Evolutionary conservation across 75 land plant genomes (phyloP).

Genomic region (Chamaecyparis obtusa): DNA sequence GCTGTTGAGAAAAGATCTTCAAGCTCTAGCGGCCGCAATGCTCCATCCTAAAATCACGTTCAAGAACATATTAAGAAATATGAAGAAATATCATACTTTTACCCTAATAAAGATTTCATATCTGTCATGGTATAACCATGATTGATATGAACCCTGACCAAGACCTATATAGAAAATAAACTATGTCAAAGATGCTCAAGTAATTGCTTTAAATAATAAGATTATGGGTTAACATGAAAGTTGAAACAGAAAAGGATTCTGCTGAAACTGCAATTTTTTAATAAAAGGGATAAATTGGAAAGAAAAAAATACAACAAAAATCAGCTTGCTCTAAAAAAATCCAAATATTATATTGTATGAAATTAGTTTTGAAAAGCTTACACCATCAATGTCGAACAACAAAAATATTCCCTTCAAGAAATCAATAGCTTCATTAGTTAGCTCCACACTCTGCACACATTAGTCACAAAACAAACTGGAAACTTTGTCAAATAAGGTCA

Average conservation of each 20-base stretch:
- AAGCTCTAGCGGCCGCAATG: constrained; percentile 64
- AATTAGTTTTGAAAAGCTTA: constrained; percentile 21
- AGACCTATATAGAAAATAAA: neutral
- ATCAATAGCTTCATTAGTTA: constrained; percentile 76
- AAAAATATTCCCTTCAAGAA: constrained; percentile 67
- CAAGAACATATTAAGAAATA: neutral
- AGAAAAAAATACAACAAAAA: neutral
- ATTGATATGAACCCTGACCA: neutral
- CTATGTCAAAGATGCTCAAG: too few relatives aligned
- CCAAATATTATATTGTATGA: neutral
- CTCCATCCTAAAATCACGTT: constrained; percentile 54
- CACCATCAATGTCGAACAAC: constrained; percentile 73
- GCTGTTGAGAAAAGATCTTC: constrained; percentile 97
- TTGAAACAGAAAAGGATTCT: too few relatives aligned
- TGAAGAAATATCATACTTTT: neutral
- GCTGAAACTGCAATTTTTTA: neutral
- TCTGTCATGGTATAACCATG: neutral
- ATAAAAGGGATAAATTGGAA: neutral
- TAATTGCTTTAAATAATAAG: too few relatives aligned
- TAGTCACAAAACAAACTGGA: neutral
- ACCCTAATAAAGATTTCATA: neutral
- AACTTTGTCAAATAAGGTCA: neutral
- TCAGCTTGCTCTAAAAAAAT: neutral
- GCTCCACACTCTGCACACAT: constrained; percentile 84
- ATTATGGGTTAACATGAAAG: too few relatives aligned